phyloP scores from a whole-genome alignment of 2,329 filamentous ascomycete genomes.

The Phyllosticta citrichinensis region DNA sequence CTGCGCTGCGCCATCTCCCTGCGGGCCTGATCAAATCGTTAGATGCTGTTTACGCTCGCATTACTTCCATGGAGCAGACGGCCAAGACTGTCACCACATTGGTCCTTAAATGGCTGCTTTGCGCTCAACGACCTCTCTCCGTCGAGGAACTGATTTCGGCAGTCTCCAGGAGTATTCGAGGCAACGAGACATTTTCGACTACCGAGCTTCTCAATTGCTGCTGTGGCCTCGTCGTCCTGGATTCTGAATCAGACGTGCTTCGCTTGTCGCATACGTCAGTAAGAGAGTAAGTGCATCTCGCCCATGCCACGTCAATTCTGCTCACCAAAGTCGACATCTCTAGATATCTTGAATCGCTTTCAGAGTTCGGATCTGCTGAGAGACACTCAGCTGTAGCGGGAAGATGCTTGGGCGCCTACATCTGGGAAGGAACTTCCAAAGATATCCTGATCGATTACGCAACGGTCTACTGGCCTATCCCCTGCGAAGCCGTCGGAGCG shows the following conservation, averaged over 20 bases:
- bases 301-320: background rate
- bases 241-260: background rate
- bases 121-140: background rate
- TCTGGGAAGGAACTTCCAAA: background rate
- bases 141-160: background rate
- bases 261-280: background rate
- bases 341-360: background rate
- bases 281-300: background rate
- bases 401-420: background rate
- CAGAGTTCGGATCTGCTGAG: background rate
- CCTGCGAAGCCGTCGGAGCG: background rate
- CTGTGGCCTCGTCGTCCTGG: background rate
- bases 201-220: background rate
- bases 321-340: background rate
- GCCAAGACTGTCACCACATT: background rate
- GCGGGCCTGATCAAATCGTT: background rate
- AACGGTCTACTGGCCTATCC: background rate
- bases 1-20: background rate
- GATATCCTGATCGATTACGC: background rate
- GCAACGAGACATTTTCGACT: background rate
- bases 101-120: background rate
- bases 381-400: background rate
- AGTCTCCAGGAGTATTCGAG: background rate
- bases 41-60: background rate
- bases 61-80: background rate